phyloP scores from a whole-genome alignment of 495 filamentous ascomycete species.

The Hyphodiscus hymeniophilus region DNA sequence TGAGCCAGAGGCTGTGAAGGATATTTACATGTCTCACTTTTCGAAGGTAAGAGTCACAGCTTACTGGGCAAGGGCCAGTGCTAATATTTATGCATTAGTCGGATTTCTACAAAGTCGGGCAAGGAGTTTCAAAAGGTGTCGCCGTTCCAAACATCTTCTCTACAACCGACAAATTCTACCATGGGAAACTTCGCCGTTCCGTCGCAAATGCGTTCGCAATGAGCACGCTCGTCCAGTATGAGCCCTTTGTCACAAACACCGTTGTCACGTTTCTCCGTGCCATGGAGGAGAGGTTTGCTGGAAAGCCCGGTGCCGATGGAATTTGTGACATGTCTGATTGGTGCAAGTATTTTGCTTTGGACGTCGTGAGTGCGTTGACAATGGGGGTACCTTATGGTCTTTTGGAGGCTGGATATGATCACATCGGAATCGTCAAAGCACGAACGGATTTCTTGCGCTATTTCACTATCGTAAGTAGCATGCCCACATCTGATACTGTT shows the following conservation, averaged over 20 bases:
- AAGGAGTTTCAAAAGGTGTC: slow-evolving; percentile 27
- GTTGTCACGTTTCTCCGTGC: slow-evolving; percentile 24
- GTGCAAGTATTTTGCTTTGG: slow-evolving; percentile 35
- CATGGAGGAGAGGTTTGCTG: slow-evolving; percentile 28
- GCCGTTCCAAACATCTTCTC: background rate
- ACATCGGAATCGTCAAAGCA: slow-evolving; percentile 28
- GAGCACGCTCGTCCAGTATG: slow-evolving; percentile 19
- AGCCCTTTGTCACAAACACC: slow-evolving; percentile 29
- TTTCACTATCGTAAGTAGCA: slow-evolving; percentile 31
- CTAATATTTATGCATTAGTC: slow-evolving; percentile 21
- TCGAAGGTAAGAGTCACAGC: slow-evolving; percentile 26
- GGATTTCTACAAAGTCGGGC: slow-evolving; percentile 31
- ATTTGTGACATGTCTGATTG: slow-evolving; percentile 26
- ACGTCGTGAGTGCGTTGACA: slow-evolving; percentile 46
- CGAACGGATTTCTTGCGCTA: slow-evolving; percentile 37
- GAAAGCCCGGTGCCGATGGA: slow-evolving; percentile 9
- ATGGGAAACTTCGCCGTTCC: background rate
- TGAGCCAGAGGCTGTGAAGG: slow-evolving; percentile 29
- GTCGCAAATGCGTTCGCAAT: slow-evolving; percentile 1
- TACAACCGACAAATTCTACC: background rate
- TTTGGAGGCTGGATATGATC: slow-evolving; percentile 31
- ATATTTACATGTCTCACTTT: slow-evolving; percentile 33
- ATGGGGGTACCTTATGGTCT: slow-evolving; percentile 32
- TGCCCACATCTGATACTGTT: slow-evolving; percentile 35
- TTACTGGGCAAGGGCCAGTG: background rate